Base-by-base conservation (phyloP, 2,329 filamentous ascomycete species). In the Fusarium poae region DNA sequence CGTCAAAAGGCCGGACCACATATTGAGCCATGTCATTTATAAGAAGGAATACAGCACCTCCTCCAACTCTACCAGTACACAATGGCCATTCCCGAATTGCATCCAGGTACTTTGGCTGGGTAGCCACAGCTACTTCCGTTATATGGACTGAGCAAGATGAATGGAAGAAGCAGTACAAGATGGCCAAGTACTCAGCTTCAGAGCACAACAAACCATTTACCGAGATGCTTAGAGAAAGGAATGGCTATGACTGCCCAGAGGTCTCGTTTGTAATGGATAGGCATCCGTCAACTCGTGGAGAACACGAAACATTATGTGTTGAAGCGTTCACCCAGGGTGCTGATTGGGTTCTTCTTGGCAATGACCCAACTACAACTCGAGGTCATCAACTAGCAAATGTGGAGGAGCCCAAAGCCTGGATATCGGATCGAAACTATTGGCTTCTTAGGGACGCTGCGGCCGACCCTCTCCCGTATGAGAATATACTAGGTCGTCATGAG, bases 391-490 rank as follows among this genome's bases (percentile, higher is more conserved):
- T n/a, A 44, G 4, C 8, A 15, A 15, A 55, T 16, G 20, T 9
- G 2, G 20, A 56, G 3, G 44, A 30, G 16, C 53, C 44, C 1
- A 40, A 16, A 20, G 53, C 45, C 4, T 51, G 53, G 53, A 35
- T 51, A 3, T 57, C 53, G 1, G 53, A 57, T 18, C 34, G 44
- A 18, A 51, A 57, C 16, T 55, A 55, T 6, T 40, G 53, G 53
- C 12, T 32, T 20, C 18, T 9, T 3, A 21, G 13, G 11, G 34
- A 40, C 20, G 13, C 2, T 8, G 6, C 6, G 5, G 7, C 18
- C 6, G 32, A 8, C 1, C 20, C 23, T 3, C 6, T 12, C n/a
- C 7, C 8, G 13, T 20, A 27, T 21, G 48, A 34, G 13, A 39
- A 50, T 9, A n/a, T 50, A 39, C 11, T 50, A 7, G 32, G 30